A percentile compares a stretch with the other conserved stretches of the same genome.
Evolutionary conservation across 2,329 filamentous ascomycete species (phyloP).

Genomic region (Fusarium transvaalense): DNA sequence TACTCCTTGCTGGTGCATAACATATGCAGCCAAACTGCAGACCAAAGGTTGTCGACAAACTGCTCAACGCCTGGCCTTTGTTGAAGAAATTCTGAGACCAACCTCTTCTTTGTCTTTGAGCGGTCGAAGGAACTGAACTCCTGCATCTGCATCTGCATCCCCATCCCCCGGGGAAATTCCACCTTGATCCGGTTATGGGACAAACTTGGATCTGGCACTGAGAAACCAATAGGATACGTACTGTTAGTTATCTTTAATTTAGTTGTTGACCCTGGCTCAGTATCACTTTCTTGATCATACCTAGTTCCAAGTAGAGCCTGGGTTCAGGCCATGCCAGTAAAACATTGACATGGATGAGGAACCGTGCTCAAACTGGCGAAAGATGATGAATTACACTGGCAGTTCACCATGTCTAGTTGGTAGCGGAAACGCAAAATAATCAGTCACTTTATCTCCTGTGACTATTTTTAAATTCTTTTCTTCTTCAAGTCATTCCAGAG

Average conservation of each 20-base stretch:
- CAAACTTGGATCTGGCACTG: neutral
- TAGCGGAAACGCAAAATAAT: neutral
- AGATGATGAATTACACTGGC: neutral
- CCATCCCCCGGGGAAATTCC: neutral
- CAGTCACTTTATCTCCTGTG: neutral
- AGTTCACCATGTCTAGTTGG: neutral
- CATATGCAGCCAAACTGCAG: constrained; percentile 20
- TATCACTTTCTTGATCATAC: neutral
- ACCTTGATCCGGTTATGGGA: neutral
- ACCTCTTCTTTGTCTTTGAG: neutral
- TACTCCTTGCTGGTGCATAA: constrained; percentile 6
- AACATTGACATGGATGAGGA: neutral
- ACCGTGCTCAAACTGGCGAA: neutral
- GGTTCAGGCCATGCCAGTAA: neutral
- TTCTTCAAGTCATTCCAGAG: neutral
- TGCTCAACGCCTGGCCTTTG: constrained; percentile 1
- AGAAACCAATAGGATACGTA: neutral
- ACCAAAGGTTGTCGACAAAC: too few relatives aligned
- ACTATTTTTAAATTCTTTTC: neutral
- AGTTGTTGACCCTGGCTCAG: neutral
- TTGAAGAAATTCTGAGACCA: constrained; percentile 26
- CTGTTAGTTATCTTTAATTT: neutral
- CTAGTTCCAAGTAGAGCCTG: too few relatives aligned
- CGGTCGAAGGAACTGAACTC: neutral
- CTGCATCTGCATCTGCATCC: neutral